Conservation (phyloP, 805 yeast species). For the Ogataea nonfermentans region DNA sequence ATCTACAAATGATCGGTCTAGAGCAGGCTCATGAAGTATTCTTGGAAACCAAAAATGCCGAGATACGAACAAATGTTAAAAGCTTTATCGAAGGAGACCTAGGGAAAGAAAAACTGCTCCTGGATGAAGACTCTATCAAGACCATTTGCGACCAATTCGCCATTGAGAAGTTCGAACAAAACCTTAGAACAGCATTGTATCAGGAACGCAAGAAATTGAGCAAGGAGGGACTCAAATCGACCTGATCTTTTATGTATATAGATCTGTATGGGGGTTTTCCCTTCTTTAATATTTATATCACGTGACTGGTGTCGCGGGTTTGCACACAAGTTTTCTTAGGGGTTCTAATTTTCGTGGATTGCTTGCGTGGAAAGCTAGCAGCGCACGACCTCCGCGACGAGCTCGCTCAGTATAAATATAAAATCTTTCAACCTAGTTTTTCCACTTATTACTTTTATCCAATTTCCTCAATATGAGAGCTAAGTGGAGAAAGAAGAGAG, state of each 20-base stretch:
- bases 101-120: conserved; percentile 38
- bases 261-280: neutral
- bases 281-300: neutral
- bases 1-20: conserved; percentile 36
- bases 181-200: conserved; percentile 48
- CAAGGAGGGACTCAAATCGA: conserved; percentile 1
- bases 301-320: conserved; percentile 5
- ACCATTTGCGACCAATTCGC: conserved; percentile 44
- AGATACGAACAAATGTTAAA: conserved; percentile 20
- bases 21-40: conserved; percentile 33
- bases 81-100: conserved; percentile 12
- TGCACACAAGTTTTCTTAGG: conserved; percentile 2
- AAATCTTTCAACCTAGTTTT: conserved; percentile 8
- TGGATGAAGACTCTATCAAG: conserved; percentile 47
- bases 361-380: neutral
- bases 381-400: conserved; percentile 13
- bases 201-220: conserved; percentile 44
- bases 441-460: conserved; percentile 12
- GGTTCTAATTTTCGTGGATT: neutral
- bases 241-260: conserved; percentile 1
- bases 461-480: conserved; percentile 62
- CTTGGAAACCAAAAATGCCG: conserved; percentile 23
- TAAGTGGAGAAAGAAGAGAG: conserved; percentile 99
- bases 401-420: conserved; percentile 9
- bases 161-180: conserved; percentile 42